Percentiles rank a stretch among this genome's conserved stretches.
Evolutionary conservation across 306 rosid species (phyloP).

Genomic region (Lupinus albus): DNA sequence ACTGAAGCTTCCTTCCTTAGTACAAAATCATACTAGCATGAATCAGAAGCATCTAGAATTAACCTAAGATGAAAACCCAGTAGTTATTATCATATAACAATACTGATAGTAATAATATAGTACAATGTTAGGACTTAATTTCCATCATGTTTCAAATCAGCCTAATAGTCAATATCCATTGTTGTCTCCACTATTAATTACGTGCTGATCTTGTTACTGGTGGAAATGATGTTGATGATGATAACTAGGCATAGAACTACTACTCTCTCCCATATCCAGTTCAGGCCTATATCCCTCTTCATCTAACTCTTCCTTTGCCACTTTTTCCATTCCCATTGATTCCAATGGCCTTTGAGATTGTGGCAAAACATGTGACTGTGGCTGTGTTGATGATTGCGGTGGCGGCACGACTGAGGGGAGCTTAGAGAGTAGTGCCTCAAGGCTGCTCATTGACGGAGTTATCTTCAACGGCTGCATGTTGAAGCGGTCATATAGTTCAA

Average conservation of each 20-base stretch:
- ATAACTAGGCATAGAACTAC: conserved; percentile 55
- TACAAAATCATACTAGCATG: not conserved
- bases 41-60: conserved; percentile 10
- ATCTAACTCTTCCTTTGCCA: conserved; percentile 65
- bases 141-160: conserved; percentile 24
- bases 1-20: conserved; percentile 1
- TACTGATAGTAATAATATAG: conserved; percentile 11
- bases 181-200: conserved; percentile 43
- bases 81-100: not conserved
- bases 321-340: conserved; percentile 59
- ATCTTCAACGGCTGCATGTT: conserved; percentile 49
- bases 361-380: conserved; percentile 34
- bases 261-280: conserved; percentile 63
- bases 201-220: conserved; percentile 51
- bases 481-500: conserved; percentile 52
- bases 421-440: conserved; percentile 71
- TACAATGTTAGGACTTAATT: conserved; percentile 33
- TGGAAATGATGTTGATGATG: conserved; percentile 51
- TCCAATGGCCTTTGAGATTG: conserved; percentile 52
- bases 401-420: conserved; percentile 71
- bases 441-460: conserved; percentile 78
- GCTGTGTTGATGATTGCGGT: conserved; percentile 19
- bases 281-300: conserved; percentile 63
- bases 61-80: conserved; percentile 15
- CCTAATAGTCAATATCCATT: conserved; percentile 48